Evolutionary conservation across 305 asterid genomes (phyloP).

Genomic region (Fraxinus latifolia): DNA sequence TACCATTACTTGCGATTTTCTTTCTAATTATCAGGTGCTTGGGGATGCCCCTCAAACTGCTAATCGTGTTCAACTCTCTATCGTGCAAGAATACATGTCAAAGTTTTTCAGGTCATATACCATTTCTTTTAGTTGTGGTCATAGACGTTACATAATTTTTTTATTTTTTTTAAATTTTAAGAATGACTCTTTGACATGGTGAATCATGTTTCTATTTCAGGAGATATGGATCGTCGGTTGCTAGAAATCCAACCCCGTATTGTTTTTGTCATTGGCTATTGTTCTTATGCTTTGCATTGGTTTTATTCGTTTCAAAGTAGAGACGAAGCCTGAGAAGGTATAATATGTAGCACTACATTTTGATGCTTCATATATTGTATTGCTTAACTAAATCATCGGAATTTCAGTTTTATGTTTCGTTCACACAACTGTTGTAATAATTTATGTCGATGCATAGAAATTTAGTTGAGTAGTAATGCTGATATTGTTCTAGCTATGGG

Average conservation of each 20-base stretch:
- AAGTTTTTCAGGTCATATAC: slow-evolving; percentile 73
- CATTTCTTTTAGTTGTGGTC: slow-evolving; percentile 3
- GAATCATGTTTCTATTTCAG: slow-evolving; percentile 42
- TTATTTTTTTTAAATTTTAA: neutral
- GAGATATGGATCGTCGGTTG: slow-evolving; percentile 97
- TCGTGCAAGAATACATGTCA: slow-evolving; percentile 94
- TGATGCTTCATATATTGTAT: neutral
- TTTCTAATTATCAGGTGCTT: slow-evolving; percentile 54
- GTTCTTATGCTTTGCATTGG: slow-evolving; percentile 86
- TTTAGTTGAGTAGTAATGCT: neutral
- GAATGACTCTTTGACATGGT: slow-evolving; percentile 28
- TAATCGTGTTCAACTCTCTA: slow-evolving; percentile 79
- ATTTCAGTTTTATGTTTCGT: neutral
- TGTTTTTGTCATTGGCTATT: slow-evolving; percentile 67
- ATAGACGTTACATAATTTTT: slow-evolving; percentile 5
- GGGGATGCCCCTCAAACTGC: slow-evolving; percentile 85
- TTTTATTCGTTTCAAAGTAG: slow-evolving; percentile 80
- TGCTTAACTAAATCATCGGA: neutral
- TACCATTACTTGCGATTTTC: neutral
- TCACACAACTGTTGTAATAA: neutral
- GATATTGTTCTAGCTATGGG: slow-evolving; percentile 72
- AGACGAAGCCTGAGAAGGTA: slow-evolving; percentile 98
- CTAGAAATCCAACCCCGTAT: slow-evolving; percentile 81
- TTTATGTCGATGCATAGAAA: slow-evolving; percentile 1
- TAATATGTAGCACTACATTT: neutral